Percentiles rank a stretch among this genome's conserved stretches.
Conservation (phyloP, 305 asterid species). For the Fraxinus baroniana region DNA sequence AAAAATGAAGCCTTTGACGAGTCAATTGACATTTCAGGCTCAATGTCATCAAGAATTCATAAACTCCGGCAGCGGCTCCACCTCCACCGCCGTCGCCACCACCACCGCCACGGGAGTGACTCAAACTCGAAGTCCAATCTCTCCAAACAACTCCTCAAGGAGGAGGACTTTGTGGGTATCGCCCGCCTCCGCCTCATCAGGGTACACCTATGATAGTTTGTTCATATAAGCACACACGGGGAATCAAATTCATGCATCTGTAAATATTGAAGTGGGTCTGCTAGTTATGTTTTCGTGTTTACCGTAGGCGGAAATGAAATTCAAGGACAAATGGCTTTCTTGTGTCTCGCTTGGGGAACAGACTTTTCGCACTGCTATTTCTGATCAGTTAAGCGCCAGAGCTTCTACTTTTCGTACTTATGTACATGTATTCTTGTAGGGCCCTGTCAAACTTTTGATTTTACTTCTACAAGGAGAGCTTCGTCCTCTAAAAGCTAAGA, state of each 20-base stretch:
- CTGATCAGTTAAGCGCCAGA: constrained; percentile 63
- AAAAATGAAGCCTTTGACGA: constrained; percentile 36
- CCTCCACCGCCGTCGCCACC: constrained; percentile 41
- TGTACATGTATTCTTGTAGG: background rate
- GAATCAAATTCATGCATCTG: background rate
- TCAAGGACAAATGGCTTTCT: constrained; percentile 94
- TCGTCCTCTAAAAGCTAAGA: too few relatives aligned
- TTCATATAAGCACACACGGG: background rate
- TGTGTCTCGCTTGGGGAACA: constrained; percentile 91
- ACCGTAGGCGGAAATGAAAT: constrained; percentile 85
- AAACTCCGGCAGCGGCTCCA: constrained; percentile 58
- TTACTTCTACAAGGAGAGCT: too few relatives aligned
- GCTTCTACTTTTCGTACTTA: background rate
- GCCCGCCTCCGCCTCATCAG: constrained; percentile 64
- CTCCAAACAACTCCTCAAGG: constrained; percentile 44
- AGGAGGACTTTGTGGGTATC: constrained; percentile 85
- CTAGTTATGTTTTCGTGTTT: constrained; percentile 18
- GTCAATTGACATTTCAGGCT: constrained; percentile 44
- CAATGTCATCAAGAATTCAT: constrained; percentile 44
- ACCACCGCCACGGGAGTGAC: constrained; percentile 33
- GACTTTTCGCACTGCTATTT: constrained; percentile 72
- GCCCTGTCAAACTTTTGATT: too few relatives aligned
- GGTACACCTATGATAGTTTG: constrained; percentile 31
- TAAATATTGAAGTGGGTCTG: background rate
- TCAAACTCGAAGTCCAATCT: constrained; percentile 20